phyloP scores from a whole-genome alignment of 441 rosid genomes.

The Croton setiger region DNA sequence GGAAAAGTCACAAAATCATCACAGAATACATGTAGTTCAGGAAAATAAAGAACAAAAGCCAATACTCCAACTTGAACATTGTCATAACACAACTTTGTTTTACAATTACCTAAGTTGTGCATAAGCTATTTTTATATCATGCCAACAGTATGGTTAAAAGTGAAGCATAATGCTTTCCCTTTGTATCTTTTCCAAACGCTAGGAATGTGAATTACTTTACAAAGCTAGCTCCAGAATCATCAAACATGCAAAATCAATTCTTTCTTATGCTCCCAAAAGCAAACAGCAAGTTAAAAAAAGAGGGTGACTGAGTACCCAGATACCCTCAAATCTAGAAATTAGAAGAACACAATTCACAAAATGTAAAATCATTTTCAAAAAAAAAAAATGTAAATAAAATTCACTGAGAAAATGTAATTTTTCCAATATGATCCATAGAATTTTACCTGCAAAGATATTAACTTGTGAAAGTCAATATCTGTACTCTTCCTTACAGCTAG shows the following conservation, averaged over 20 bases:
- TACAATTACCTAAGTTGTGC: background rate
- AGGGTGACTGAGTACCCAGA: background rate
- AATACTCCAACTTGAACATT: background rate
- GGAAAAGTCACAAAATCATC: background rate
- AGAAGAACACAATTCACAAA: background rate
- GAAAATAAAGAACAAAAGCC: no score
- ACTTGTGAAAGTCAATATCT: constrained; percentile 48
- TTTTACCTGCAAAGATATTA: constrained; percentile 72
- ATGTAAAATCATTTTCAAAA: background rate
- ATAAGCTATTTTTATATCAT: background rate
- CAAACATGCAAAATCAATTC: background rate
- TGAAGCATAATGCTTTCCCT: background rate
- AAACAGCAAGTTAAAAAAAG: background rate
- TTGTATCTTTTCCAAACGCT: background rate
- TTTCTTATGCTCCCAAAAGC: background rate
- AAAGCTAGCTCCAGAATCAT: background rate
- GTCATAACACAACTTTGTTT: background rate
- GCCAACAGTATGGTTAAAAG: background rate
- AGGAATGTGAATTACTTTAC: background rate
- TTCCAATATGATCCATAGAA: constrained; percentile 10
- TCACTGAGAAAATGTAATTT: constrained; percentile 7
- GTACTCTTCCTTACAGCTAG: constrained; percentile 62
- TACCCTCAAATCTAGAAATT: background rate
- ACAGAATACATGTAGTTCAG: background rate
- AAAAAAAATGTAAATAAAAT: background rate